Conservation (phyloP, 495 filamentous ascomycete genomes). For the Opeltia flavorubescens region DNA sequence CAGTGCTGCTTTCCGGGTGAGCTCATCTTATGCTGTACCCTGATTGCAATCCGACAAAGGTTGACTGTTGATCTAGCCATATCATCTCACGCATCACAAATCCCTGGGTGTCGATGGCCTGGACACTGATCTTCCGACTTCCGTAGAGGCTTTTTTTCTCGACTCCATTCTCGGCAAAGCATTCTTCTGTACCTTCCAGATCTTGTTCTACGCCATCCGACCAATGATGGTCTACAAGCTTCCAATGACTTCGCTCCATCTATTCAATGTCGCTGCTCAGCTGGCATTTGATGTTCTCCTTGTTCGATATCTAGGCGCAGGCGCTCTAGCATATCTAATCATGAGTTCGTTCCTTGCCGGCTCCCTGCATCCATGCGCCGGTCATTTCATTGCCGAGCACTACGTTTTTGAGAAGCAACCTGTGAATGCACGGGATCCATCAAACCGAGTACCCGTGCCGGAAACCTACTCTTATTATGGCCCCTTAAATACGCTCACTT, state of each 20-base stretch:
- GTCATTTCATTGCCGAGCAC: conserved; percentile 98
- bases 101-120: conserved; percentile 92
- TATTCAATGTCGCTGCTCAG: conserved; percentile 65
- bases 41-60: neutral
- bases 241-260: conserved; percentile 74
- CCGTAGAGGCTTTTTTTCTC: conserved; percentile 82
- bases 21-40: conserved; percentile 6
- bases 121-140: conserved; percentile 90
- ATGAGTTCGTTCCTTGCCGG: conserved; percentile 86
- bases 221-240: conserved; percentile 90
- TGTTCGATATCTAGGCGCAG: conserved; percentile 37
- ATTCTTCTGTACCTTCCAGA: conserved; percentile 99
- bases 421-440: conserved; percentile 24
- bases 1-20: conserved; percentile 82
- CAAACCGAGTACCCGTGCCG: conserved; percentile 45
- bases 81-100: conserved; percentile 99
- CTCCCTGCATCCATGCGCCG: conserved; percentile 84
- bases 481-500: conserved; percentile 78
- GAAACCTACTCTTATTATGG: conserved; percentile 98
- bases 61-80: conserved; percentile 43
- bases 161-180: conserved; percentile 95
- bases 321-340: conserved; percentile 64
- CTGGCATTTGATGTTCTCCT: conserved; percentile 63
- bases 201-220: conserved; percentile 97
- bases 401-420: conserved; percentile 71